Conservation (phyloP, 768 basidiomycete species). For the Ramaria sp. region DNA sequence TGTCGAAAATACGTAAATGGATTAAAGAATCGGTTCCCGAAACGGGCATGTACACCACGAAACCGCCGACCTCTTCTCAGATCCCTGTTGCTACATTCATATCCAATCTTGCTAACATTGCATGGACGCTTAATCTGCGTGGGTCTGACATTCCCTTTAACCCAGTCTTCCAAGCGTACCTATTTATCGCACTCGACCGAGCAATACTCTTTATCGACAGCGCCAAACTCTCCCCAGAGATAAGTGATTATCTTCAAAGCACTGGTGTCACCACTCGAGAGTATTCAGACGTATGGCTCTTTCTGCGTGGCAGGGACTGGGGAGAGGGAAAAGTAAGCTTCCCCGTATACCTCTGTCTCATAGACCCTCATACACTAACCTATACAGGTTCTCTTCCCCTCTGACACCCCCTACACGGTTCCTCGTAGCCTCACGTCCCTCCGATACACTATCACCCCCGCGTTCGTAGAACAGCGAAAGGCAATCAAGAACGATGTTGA, state of each 20-base stretch:
- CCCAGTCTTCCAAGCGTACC: slow-evolving; percentile 83
- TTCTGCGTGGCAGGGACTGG: slow-evolving; percentile 64
- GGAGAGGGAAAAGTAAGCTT: slow-evolving; percentile 59
- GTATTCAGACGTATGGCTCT: slow-evolving; percentile 75
- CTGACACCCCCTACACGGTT: slow-evolving; percentile 73
- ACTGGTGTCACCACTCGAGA: slow-evolving; percentile 48
- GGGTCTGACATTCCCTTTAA: slow-evolving; percentile 87
- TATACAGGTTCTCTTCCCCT: slow-evolving; percentile 49
- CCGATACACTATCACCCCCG: slow-evolving; percentile 63
- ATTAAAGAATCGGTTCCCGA: slow-evolving; percentile 49
- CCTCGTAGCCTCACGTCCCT: slow-evolving; percentile 76
- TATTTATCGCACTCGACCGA: slow-evolving; percentile 52
- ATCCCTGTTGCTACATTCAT: slow-evolving; percentile 59
- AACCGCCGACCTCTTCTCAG: slow-evolving; percentile 46
- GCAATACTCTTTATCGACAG: slow-evolving; percentile 69
- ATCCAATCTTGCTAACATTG: slow-evolving; percentile 50
- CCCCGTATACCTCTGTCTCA: slow-evolving; percentile 3
- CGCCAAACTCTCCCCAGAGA: slow-evolving; percentile 49
- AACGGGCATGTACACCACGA: slow-evolving; percentile 50
- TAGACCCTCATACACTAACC: not conserved
- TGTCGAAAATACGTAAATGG: slow-evolving; percentile 62
- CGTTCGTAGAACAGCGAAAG: slow-evolving; percentile 67
- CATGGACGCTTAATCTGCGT: slow-evolving; percentile 81
- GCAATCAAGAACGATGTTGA: slow-evolving; percentile 84
- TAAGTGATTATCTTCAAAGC: slow-evolving; percentile 43